Evolutionary conservation across 75 land plant species (phyloP), one percentile per base, ranked within the genome.

Genomic region (Chamaecyparis obtusa): DNA sequence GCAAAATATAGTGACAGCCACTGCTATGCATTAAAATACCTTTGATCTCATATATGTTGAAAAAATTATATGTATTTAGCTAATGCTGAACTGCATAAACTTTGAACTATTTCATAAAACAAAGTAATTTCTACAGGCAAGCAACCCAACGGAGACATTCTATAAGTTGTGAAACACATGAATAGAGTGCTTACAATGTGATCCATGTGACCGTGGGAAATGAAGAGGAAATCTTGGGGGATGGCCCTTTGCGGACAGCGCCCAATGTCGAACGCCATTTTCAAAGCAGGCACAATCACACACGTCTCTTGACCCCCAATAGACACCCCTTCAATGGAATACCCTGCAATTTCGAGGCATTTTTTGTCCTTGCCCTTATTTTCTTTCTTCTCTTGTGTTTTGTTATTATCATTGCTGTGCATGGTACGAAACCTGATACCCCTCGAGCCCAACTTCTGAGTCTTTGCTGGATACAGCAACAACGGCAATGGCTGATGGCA

Each of bases 271-370:
- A 97, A 97, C 7, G 98, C 96, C 46, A 93, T 49, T 32, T 91
- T 93, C 82, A 95, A 87, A 6, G 92, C 46, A 8, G 99, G 98
- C 82, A 96, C 90, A 27, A 97, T 94, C 8, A 97, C 87, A 87
- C 99, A 97, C 1, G 99, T 97, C 90, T 97, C 98, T 32, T 97
- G 99, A n/a, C 99, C 99, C 81, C 93, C 99, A 30, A 97, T 94
- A 24, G 99, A 97, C 32, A 97, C 14, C 5, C 99, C 99, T 87
- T 97, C 97, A 3, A 97, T 86, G 19, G 87, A 87, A 86, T 92
- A 94, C 1, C 96, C 95, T 85, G 88, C 94, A 30, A 95, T 86
- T 49, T 78, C 9, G 44, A 87, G 85, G n/a, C 44, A 90, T 41
- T 49, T 69, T 60, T 75, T 86, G 17, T 83, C 82, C 82, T 60